A percentile compares a stretch with the other conserved stretches of the same genome.
phyloP scores from a whole-genome alignment of 2,329 filamentous ascomycete species.

The Xylaria sp. region DNA sequence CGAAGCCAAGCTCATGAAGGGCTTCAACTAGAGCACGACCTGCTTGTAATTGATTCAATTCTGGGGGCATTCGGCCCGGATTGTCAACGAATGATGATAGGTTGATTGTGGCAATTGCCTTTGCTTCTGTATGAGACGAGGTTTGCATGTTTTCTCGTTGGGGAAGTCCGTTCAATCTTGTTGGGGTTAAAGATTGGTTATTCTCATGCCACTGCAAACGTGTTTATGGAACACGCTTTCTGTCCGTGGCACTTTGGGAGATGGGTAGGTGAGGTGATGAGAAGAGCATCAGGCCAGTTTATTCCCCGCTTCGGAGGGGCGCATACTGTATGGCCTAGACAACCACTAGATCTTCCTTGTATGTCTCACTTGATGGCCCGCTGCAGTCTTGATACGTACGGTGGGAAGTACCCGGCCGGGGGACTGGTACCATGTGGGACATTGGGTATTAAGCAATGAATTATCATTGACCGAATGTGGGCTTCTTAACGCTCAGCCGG shows the following conservation, averaged over 20 bases:
- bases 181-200: neutral
- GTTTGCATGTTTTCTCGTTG: neutral
- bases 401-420: neutral
- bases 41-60: constrained; percentile 16
- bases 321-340: neutral
- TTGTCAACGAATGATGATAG: constrained; percentile 25
- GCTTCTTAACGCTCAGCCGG: neutral
- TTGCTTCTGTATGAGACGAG: neutral
- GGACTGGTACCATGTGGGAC: neutral
- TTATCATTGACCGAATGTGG: neutral
- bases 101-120: constrained; percentile 30
- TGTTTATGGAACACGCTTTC: neutral
- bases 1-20: constrained; percentile 38
- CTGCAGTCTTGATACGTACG: neutral
- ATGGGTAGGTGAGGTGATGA: neutral
- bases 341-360: neutral
- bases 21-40: constrained; percentile 33
- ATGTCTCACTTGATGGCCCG: neutral
- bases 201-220: neutral
- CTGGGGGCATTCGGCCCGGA: neutral
- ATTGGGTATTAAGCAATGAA: neutral
- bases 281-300: neutral
- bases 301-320: constrained; percentile 3
- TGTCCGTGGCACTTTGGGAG: neutral
- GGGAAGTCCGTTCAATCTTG: neutral